phyloP scores from a whole-genome alignment of 495 filamentous ascomycete species.

The Corynascus novoguineensis region DNA sequence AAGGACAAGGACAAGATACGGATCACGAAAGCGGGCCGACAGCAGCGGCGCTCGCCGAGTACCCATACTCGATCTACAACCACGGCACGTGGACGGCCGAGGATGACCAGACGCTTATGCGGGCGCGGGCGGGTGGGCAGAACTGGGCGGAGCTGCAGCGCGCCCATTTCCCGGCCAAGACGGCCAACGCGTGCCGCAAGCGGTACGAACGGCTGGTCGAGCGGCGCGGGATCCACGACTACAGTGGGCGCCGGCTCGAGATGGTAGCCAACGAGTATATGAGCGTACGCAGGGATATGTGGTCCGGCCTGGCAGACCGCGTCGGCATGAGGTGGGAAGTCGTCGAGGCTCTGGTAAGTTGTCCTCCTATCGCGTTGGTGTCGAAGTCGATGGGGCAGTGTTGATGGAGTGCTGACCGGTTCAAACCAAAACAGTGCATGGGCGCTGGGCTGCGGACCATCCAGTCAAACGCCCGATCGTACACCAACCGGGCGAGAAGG shows the following conservation, averaged over 20 bases:
- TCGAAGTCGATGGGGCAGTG: too few relatives aligned
- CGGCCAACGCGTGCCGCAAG: constrained; percentile 75
- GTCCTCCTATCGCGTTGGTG: not conserved
- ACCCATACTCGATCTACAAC: constrained; percentile 38
- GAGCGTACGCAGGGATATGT: constrained; percentile 61
- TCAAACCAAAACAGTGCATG: constrained; percentile 40
- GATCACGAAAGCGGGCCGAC: too few relatives aligned
- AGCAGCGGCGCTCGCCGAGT: constrained; percentile 7
- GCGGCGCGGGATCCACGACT: constrained; percentile 54
- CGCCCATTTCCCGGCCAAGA: constrained; percentile 63
- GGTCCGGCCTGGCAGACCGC: constrained; percentile 55
- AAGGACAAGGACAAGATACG: not conserved
- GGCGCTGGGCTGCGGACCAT: constrained; percentile 44
- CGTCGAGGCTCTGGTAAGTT: constrained; percentile 63
- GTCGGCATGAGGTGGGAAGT: constrained; percentile 63
- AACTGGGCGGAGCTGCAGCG: constrained; percentile 69
- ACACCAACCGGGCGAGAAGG: constrained; percentile 41
- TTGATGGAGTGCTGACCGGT: not conserved
- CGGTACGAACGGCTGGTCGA: constrained; percentile 70
- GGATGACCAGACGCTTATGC: constrained; percentile 59
- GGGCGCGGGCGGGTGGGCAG: constrained; percentile 55
- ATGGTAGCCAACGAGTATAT: constrained; percentile 61
- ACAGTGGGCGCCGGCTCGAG: constrained; percentile 59
- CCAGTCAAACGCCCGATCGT: constrained; percentile 41
- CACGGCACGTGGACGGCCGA: constrained; percentile 55